Evolutionary conservation across 306 rosid species (phyloP), one percentile per base, ranked within the genome.

Genomic region (Trifolium repens): DNA sequence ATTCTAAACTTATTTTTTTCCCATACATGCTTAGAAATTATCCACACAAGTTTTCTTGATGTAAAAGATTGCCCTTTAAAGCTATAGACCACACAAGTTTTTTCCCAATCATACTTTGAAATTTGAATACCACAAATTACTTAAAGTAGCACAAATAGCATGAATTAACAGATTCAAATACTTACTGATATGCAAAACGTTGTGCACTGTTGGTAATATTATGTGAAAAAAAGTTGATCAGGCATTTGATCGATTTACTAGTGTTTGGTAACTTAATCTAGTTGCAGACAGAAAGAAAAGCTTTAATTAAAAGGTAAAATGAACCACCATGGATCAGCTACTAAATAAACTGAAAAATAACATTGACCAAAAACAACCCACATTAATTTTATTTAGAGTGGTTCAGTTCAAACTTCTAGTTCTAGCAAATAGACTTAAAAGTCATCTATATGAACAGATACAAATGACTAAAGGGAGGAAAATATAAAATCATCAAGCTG

Each of bases 401-500:
- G 64, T 64, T 71, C 44, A 60, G 52, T 49, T 68, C 19, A 35
- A 68, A 24, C 69, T 68, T 47, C 40, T 44, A 52, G 75, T 65
- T 32, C 67, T 61, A 32, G 67, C 22, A 61, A 32, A 37, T 35
- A 44, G 70, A 71, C 64, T 24, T 10, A 1, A 57, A 66, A 8
- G 65, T 53, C 74, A 52, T 58, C 46, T 34, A 59, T 9, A 68
- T 26, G 30, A 57, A 62, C 72, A 63, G 35, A 69, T 75, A 64
- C 73, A 65, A 55, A 27, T 9, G 60, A 44, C 59, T 19, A 44
- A 43, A 50, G 30, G 42, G 57, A 46, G 53, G 0, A 2, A 42
- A 13, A 12, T 14, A n/a, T 1, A 52, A 71, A 34, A 68, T 84
- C 71, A 84, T 35, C 82, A 87, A 37, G 85, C 86, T 46, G 68